Conservation (phyloP, 2,329 filamentous ascomycete genomes). For the Trichothecium sympodiale region DNA sequence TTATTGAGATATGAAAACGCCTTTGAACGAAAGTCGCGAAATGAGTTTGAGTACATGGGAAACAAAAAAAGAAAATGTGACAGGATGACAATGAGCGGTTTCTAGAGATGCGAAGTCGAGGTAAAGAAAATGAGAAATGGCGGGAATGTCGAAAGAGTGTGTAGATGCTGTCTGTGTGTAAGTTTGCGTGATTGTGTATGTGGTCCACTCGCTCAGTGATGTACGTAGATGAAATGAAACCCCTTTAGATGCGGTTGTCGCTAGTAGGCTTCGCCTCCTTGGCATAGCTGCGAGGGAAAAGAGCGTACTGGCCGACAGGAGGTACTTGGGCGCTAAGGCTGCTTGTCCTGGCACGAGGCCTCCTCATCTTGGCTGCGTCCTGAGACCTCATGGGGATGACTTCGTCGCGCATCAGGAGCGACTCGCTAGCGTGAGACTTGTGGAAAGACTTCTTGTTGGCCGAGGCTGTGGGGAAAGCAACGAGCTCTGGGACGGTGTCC, state of each 20-base stretch:
- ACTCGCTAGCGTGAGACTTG: slow-evolving; percentile 27
- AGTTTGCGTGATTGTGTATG: neutral
- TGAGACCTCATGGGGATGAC: slow-evolving; percentile 8
- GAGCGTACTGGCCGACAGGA: slow-evolving; percentile 34
- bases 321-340: slow-evolving; percentile 30
- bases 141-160: neutral
- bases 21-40: too few species aligned
- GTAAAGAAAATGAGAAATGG: neutral
- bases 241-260: slow-evolving; percentile 19
- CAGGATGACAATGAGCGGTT: too few species aligned
- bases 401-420: slow-evolving; percentile 18
- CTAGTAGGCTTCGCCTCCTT: slow-evolving; percentile 11
- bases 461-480: slow-evolving; percentile 14
- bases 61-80: too few species aligned
- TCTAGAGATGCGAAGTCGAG: too few species aligned
- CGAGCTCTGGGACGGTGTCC: slow-evolving; percentile 24
- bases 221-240: slow-evolving; percentile 1
- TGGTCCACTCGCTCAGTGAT: neutral
- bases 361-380: slow-evolving; percentile 18
- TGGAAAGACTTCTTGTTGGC: slow-evolving; percentile 15
- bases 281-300: slow-evolving; percentile 28
- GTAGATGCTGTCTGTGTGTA: too few species aligned
- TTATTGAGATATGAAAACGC: too few species aligned
- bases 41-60: too few species aligned
- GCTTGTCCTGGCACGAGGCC: slow-evolving; percentile 33